phyloP scores from a whole-genome alignment of 176 grass and related monocot genomes.

The Zea luxurians region DNA sequence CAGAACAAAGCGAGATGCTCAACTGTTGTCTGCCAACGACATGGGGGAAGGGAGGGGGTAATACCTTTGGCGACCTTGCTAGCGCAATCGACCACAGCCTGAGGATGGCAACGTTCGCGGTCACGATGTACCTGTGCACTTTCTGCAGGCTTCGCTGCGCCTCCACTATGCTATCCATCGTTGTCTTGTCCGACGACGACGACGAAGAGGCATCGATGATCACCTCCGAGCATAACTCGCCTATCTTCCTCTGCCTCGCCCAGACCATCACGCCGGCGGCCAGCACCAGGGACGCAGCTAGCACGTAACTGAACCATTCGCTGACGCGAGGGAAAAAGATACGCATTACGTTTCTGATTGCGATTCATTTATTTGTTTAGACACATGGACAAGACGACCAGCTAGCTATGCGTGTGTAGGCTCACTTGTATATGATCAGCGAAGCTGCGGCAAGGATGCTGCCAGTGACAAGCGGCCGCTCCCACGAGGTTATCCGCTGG shows the following conservation, averaged over 20 bases:
- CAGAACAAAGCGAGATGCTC: not conserved
- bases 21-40: not conserved
- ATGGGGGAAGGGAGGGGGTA: not conserved
- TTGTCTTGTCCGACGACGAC: constrained; percentile 57
- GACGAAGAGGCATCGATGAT: constrained; percentile 47
- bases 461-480: constrained; percentile 47
- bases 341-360: not conserved
- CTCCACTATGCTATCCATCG: constrained; percentile 73
- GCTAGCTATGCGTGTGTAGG: not conserved
- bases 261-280: constrained; percentile 54
- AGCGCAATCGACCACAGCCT: constrained; percentile 66
- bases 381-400: not conserved
- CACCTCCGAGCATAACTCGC: constrained; percentile 52
- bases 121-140: constrained; percentile 59
- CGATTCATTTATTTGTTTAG: not conserved
- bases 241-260: constrained; percentile 46
- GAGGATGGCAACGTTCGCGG: constrained; percentile 52
- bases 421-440: constrained; percentile 77
- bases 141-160: constrained; percentile 62
- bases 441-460: constrained; percentile 37
- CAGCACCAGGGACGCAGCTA: constrained; percentile 36
- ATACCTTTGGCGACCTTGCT: constrained; percentile 77
- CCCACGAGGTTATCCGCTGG: constrained; percentile 57
- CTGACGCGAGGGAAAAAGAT: constrained; percentile 28
- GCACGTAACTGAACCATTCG: constrained; percentile 57